Conservation (phyloP, 768 basidiomycete species). For the Mycena alexandri region DNA sequence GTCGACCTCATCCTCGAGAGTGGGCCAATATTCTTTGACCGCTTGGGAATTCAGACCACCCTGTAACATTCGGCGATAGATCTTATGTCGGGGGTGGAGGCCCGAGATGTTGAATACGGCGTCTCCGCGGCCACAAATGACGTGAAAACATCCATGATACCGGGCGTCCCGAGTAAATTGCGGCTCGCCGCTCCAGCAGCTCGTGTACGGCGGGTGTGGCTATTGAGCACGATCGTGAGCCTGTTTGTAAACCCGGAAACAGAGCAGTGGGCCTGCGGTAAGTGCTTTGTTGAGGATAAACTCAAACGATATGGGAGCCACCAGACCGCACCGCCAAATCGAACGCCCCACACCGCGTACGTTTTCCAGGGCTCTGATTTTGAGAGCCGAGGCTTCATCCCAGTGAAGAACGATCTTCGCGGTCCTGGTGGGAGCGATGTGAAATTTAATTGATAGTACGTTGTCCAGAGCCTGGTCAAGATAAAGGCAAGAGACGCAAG, state of each 20-base stretch:
- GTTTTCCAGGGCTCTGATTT: conserved; percentile 46
- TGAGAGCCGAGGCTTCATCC: conserved; percentile 42
- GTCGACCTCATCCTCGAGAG: conserved; percentile 52
- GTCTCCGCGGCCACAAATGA: conserved; percentile 56
- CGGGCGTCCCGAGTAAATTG: conserved; percentile 69
- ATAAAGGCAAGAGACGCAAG: too few species aligned
- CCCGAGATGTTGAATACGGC: conserved; percentile 34
- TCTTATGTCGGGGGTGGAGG: conserved; percentile 50
- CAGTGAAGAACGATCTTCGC: conserved; percentile 38
- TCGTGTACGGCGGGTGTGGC: conserved; percentile 56
- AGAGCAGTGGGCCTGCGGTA: conserved; percentile 58
- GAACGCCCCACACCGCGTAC: conserved; percentile 42
- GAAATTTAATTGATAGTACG: background rate
- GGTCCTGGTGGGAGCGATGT: conserved; percentile 43
- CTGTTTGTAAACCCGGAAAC: conserved; percentile 60
- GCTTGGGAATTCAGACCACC: conserved; percentile 52
- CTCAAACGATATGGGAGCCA: background rate
- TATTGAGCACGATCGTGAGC: conserved; percentile 64
- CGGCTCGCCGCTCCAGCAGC: conserved; percentile 64
- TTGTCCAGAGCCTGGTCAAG: too few species aligned
- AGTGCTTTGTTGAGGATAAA: background rate
- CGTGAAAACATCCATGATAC: conserved; percentile 58
- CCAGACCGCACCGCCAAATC: conserved; percentile 40
- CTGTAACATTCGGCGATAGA: conserved; percentile 57
- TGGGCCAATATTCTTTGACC: conserved; percentile 49